phyloP scores from a whole-genome alignment of 345 rosid species.

The Lepidium africanum region DNA sequence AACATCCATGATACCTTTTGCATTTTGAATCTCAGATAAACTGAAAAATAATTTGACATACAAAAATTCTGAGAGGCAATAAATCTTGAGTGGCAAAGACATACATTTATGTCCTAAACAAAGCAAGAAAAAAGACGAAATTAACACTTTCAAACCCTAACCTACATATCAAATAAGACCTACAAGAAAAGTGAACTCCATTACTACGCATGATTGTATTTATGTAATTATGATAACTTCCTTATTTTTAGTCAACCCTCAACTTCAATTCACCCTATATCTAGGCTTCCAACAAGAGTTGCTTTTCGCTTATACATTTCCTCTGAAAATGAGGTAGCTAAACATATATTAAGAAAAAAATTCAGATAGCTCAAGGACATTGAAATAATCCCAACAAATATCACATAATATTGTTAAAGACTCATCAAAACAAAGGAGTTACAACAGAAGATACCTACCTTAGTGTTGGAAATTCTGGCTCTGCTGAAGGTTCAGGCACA shows the following conservation, averaged over 20 bases:
- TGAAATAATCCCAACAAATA: neutral
- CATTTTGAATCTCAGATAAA: constrained; percentile 96
- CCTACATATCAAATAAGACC: neutral
- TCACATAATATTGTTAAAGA: neutral
- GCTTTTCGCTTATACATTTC: neutral
- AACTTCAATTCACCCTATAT: constrained; percentile 1
- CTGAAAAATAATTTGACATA: constrained; percentile 42
- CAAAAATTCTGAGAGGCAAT: constrained; percentile 10
- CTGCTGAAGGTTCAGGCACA: constrained; percentile 63
- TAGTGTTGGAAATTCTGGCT: constrained; percentile 81
- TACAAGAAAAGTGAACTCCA: neutral
- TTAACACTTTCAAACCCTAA: neutral
- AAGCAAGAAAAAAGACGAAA: neutral
- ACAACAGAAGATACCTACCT: constrained; percentile 41
- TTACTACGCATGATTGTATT: neutral
- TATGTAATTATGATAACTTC: neutral
- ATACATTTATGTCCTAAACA: neutral
- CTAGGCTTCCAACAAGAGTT: neutral
- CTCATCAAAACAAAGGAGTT: neutral
- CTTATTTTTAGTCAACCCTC: neutral
- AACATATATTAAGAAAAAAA: neutral
- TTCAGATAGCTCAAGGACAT: neutral
- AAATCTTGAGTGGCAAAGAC: constrained; percentile 13
- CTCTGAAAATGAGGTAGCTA: constrained; percentile 1
- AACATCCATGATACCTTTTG: constrained; percentile 95